These are phyloP conservation scores for Boletus rufocinnamomeus DNA, from an alignment of 768 basidiomycete genomes.

Conservation along the genomic window DNA sequence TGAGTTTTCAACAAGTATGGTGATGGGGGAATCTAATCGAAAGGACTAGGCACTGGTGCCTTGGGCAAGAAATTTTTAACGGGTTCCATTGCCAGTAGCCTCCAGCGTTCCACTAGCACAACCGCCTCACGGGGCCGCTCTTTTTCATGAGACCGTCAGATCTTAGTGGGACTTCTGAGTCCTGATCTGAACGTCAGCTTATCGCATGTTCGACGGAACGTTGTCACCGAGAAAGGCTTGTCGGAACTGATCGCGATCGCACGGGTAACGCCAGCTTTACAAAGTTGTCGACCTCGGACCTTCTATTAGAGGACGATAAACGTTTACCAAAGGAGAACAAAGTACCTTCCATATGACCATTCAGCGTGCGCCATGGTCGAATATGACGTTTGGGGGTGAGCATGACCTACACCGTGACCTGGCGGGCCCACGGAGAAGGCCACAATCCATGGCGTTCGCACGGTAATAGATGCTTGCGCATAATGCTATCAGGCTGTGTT, in stretches of 20 bases:
- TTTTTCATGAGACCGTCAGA: too few species aligned
- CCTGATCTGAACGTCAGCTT: too few species aligned
- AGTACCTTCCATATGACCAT: neutral
- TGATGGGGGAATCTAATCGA: too few species aligned
- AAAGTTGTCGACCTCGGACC: neutral
- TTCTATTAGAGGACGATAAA: neutral
- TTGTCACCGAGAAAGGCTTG: neutral
- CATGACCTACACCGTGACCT: too few species aligned
- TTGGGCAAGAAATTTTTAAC: too few species aligned
- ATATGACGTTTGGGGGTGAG: conserved; percentile 1
- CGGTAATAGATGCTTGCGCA: neutral
- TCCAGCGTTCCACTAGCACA: too few species aligned
- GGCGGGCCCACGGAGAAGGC: neutral
- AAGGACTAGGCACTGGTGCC: too few species aligned
- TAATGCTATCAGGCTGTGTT: neutral
- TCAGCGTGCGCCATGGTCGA: neutral
- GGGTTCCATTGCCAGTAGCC: too few species aligned
- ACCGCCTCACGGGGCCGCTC: too few species aligned
- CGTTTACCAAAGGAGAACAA: neutral
- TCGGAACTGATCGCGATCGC: neutral
- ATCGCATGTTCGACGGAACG: neutral
- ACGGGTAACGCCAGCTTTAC: neutral
- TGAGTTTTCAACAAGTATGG: too few species aligned
- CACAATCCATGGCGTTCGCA: neutral
- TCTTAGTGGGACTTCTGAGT: too few species aligned